Evolutionary conservation across 257 asterid genomes (phyloP), one percentile per base, ranked within the genome.

Genomic region (Rehmannia glutinosa): DNA sequence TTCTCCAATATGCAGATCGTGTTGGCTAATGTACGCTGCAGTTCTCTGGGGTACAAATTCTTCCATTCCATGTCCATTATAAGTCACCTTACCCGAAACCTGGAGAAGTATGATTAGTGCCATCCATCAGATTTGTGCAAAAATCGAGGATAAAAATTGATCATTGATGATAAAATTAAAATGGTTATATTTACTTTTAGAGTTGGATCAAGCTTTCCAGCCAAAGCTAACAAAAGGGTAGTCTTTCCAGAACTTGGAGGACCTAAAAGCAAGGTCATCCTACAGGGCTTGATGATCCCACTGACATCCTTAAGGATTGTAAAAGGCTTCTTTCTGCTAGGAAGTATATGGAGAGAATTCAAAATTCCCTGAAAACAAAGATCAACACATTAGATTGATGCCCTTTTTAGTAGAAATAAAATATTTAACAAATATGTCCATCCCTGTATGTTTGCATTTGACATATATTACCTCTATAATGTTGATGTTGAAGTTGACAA

Each of bases 1-100:
- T 72, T 90, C 96, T 50, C 90, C 92, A 8, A 87, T 78, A 56
- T 90, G 97, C 64, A 90, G 80, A 73, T 90, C 97, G 60, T 86
- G 56, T 66, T 87, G 97, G 61, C 96, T 84, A 21, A 86, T 82
- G 64, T 90, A 90, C 33, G 96, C 92, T 0, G 96, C 62, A 5
- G 62, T 55, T 33, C 62, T 27, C 27, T 55, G 62, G 1, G 62
- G 62, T 4, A 55, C 24, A 55, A 55, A 55, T 36, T 55, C 42
- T 5, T 55, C 41, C 42, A 55, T 27, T 0, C 21, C 41, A 16
- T 55, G 62, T 7, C 62, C 62, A 16, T 55, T 55, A 8, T 55
- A 55, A 6, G 62, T 55, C 42, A 55, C 62, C 20, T 36, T 13
- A 5, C 62, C 62, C 24, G 62, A 55, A 55, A 55, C 20, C 62